Evolutionary conservation across 306 rosid species (phyloP).

Genomic region (Datisca glomerata): DNA sequence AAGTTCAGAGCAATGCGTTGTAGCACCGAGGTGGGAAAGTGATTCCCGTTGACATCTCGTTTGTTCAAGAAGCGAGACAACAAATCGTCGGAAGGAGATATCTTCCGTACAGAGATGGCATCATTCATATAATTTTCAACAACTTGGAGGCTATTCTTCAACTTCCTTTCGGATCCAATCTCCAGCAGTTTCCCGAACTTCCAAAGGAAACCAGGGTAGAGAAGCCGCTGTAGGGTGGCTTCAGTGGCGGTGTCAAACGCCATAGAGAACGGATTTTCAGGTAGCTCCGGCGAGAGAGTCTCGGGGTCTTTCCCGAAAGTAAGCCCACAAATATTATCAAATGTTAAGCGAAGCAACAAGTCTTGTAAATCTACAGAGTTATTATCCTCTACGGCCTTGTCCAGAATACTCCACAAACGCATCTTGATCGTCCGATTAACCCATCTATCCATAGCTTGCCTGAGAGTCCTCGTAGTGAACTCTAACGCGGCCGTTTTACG

Average conservation of each 20-base stretch:
- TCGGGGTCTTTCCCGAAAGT: constrained; percentile 89
- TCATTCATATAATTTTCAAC: constrained; percentile 68
- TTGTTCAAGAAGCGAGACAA: constrained; percentile 65
- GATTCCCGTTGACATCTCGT: constrained; percentile 44
- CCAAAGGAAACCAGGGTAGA: constrained; percentile 65
- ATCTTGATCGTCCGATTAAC: constrained; percentile 68
- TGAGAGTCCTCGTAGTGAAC: constrained; percentile 57
- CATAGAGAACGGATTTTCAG: constrained; percentile 41
- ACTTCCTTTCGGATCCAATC: constrained; percentile 37
- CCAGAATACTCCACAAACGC: constrained; percentile 70
- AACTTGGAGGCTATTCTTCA: constrained; percentile 36
- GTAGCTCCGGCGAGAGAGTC: constrained; percentile 54
- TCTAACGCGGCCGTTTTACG: constrained; percentile 59
- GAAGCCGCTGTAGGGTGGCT: constrained; percentile 60
- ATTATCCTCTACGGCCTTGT: constrained; percentile 39
- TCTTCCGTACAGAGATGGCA: constrained; percentile 42
- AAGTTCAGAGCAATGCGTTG: constrained; percentile 74
- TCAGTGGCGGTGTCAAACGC: constrained; percentile 78
- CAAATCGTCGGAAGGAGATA: constrained; percentile 63
- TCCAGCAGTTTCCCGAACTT: constrained; percentile 37
- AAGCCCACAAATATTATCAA: constrained; percentile 85
- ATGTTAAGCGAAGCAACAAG: constrained; percentile 62
- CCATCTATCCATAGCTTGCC: constrained; percentile 94
- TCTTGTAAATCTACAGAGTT: constrained; percentile 65
- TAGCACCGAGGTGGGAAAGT: constrained; percentile 24